Evolutionary conservation across 1,139 yeast genomes (phyloP).

Genomic region (Suhomyces terraborum): DNA sequence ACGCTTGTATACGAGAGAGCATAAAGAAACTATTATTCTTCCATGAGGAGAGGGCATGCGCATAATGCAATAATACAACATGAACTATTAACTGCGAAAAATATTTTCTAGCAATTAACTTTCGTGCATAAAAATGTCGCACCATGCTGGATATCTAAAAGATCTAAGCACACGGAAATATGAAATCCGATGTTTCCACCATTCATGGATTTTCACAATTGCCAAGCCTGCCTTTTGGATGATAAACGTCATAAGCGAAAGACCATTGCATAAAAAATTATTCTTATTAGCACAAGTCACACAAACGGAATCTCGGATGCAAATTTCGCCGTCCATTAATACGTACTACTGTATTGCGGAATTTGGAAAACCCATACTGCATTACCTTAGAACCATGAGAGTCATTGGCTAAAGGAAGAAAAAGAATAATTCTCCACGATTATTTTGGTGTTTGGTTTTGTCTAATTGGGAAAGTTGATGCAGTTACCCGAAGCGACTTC

Average conservation of each 20-base stretch:
- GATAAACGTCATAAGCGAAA: background rate
- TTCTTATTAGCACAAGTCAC: background rate
- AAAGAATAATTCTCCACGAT: background rate
- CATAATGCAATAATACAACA: background rate
- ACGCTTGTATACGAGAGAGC: background rate
- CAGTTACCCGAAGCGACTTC: background rate
- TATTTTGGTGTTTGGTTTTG: background rate
- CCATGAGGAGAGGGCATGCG: background rate
- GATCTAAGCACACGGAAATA: slow-evolving; percentile 1
- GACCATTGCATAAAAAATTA: background rate
- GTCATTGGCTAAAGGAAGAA: background rate
- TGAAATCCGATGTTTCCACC: slow-evolving; percentile 11
- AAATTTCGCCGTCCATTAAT: background rate
- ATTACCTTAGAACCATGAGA: background rate
- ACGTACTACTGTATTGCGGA: too few relatives aligned
- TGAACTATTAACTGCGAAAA: background rate
- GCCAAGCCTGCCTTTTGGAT: background rate
- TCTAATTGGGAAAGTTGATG: background rate
- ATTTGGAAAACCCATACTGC: too few relatives aligned
- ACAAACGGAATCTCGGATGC: background rate
- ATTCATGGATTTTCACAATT: background rate
- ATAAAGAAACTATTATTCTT: background rate
- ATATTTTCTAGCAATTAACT: background rate
- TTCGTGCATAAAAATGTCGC: slow-evolving; percentile 8
- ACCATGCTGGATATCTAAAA: slow-evolving; percentile 6